Percentiles rank a stretch among this genome's conserved stretches.
phyloP scores from a whole-genome alignment of 805 yeast genomes.

The Cyberlindnera lachancei region DNA sequence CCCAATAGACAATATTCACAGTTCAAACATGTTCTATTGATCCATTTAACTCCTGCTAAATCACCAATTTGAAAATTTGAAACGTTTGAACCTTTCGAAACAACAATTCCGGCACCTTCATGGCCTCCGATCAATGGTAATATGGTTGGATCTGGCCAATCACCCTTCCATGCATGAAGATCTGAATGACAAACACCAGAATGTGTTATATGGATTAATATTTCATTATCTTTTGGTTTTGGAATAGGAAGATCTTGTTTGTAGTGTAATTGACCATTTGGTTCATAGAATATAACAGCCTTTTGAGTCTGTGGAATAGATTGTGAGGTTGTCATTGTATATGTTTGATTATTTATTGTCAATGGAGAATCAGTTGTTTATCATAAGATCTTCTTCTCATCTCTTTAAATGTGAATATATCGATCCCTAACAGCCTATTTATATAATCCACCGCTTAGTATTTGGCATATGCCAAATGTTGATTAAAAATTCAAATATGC shows the following conservation, averaged over 20 bases:
- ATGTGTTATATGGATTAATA: constrained; percentile 47
- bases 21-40: constrained; percentile 55
- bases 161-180: constrained; percentile 48
- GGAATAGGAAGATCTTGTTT: constrained; percentile 48
- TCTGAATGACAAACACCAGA: constrained; percentile 66
- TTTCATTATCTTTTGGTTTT: constrained; percentile 44
- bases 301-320: constrained; percentile 36
- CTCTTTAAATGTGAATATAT: too few species aligned
- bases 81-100: constrained; percentile 51
- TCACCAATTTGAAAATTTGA: constrained; percentile 55
- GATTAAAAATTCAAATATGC: too few species aligned
- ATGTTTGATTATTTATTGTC: too few species aligned
- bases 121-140: constrained; percentile 65
- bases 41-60: constrained; percentile 62
- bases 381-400: too few species aligned
- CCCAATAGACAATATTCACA: constrained; percentile 56
- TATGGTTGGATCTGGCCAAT: constrained; percentile 49
- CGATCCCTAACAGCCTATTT: too few species aligned
- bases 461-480: too few species aligned
- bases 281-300: constrained; percentile 41
- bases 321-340: background rate
- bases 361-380: background rate
- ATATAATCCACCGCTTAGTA: too few species aligned
- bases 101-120: constrained; percentile 68
- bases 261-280: constrained; percentile 39